These are phyloP conservation scores for Candida alai DNA, from an alignment of 805 yeast genomes.

Conservation along the genomic window DNA sequence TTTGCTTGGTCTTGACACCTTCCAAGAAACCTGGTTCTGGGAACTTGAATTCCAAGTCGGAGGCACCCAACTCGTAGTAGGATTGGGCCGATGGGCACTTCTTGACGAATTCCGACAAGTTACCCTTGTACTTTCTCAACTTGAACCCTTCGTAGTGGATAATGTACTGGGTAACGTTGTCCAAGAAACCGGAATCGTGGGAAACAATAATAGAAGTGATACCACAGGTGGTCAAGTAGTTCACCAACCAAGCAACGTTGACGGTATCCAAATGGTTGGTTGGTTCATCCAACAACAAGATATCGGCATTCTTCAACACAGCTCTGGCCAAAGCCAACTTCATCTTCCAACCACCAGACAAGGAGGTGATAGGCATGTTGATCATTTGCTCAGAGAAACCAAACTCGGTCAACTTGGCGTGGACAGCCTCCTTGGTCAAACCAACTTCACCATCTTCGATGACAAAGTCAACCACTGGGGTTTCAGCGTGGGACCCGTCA, in stretches of 20 bases:
- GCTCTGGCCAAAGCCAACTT: slow-evolving; percentile 99
- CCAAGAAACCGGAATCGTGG: slow-evolving; percentile 99
- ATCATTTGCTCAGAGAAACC: slow-evolving; percentile 93
- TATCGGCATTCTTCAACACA: slow-evolving; percentile 96
- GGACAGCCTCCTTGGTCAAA: slow-evolving; percentile 64
- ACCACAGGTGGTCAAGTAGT: slow-evolving; percentile 98
- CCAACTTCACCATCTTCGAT: slow-evolving; percentile 76
- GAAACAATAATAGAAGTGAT: slow-evolving; percentile 98
- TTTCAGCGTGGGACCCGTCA: slow-evolving; percentile 96
- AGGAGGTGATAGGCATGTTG: slow-evolving; percentile 87
- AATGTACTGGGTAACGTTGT: slow-evolving; percentile 95
- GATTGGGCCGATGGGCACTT: slow-evolving; percentile 98
- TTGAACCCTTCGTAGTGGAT: slow-evolving; percentile 99
- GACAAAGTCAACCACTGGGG: slow-evolving; percentile 91
- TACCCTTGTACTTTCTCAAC: slow-evolving; percentile 99
- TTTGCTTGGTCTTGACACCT: slow-evolving; percentile 99
- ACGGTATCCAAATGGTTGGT: slow-evolving; percentile 99
- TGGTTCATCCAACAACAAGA: slow-evolving; percentile 97
- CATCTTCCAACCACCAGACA: slow-evolving; percentile 99
- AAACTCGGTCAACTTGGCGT: slow-evolving; percentile 79
- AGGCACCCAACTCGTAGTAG: slow-evolving; percentile 97
- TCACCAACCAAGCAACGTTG: slow-evolving; percentile 99
- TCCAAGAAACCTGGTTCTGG: slow-evolving; percentile 99
- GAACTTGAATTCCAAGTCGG: slow-evolving; percentile 94
- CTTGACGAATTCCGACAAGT: slow-evolving; percentile 97